phyloP scores from a whole-genome alignment of 306 rosid genomes.

The Prunus campanulata region DNA sequence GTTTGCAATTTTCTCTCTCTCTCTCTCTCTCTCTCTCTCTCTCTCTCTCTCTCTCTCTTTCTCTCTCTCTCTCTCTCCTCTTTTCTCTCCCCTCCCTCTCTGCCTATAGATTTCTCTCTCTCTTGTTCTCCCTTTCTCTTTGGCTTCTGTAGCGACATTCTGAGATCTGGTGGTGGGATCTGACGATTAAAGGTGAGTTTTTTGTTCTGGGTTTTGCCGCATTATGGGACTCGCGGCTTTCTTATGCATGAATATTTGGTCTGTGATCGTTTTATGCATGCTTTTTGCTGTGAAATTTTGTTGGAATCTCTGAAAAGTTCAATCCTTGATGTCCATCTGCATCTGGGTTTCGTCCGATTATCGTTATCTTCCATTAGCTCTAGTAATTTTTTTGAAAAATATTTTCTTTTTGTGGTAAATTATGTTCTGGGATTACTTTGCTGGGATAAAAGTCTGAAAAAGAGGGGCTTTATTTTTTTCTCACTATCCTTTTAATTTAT shows the following conservation, averaged over 20 bases:
- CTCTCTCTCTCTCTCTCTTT: constrained; percentile 1
- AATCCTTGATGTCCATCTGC: background rate
- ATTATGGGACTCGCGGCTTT: background rate
- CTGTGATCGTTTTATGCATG: background rate
- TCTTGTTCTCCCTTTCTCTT: constrained; percentile 10
- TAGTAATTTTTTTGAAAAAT: background rate
- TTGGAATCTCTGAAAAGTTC: background rate
- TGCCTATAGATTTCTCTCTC: background rate
- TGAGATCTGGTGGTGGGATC: constrained; percentile 40
- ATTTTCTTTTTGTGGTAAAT: background rate
- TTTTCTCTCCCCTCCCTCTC: background rate
- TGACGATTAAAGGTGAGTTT: constrained; percentile 39
- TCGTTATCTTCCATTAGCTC: background rate
- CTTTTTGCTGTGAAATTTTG: background rate
- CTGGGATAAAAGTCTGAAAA: background rate
- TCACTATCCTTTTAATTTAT: background rate
- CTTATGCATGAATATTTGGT: background rate
- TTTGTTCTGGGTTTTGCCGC: constrained; percentile 36
- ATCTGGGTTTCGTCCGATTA: background rate
- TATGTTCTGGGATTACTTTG: constrained; percentile 23
- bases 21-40: constrained; percentile 9
- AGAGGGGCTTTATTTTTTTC: background rate
- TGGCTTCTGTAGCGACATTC: constrained; percentile 30
- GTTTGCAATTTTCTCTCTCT: background rate
- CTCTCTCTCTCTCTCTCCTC: constrained; percentile 3